Percentiles rank a stretch among this genome's conserved stretches.
Evolutionary conservation across 2,329 filamentous ascomycete genomes (phyloP).

Genomic region (Parastagonospora avenae): DNA sequence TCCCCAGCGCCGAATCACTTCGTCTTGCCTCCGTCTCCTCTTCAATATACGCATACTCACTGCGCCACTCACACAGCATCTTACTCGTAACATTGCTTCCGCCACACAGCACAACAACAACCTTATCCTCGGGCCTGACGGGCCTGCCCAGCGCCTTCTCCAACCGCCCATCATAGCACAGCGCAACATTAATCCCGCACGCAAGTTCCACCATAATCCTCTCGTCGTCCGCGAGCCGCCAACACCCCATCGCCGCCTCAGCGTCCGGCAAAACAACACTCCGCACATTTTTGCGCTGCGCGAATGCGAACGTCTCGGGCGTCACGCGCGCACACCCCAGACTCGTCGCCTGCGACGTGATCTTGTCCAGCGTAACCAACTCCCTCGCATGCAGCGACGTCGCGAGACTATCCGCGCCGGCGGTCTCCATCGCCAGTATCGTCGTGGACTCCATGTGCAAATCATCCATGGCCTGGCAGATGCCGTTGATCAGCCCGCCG

Average conservation of each 20-base stretch:
- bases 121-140: slow-evolving; percentile 68
- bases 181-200: slow-evolving; percentile 79
- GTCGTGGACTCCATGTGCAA: slow-evolving; percentile 38
- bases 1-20: slow-evolving; percentile 22
- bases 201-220: slow-evolving; percentile 80
- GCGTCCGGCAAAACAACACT: slow-evolving; percentile 72
- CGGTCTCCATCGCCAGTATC: slow-evolving; percentile 77
- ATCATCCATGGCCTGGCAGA: slow-evolving; percentile 70
- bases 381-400: slow-evolving; percentile 62
- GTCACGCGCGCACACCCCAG: slow-evolving; percentile 77
- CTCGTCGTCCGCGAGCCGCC: slow-evolving; percentile 80
- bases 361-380: slow-evolving; percentile 68
- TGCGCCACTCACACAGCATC: slow-evolving; percentile 57
- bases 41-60: slow-evolving; percentile 43
- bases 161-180: slow-evolving; percentile 68
- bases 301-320: slow-evolving; percentile 69
- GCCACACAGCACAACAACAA: slow-evolving; percentile 87
- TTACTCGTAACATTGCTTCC: slow-evolving; percentile 59
- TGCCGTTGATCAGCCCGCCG: slow-evolving; percentile 77
- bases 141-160: slow-evolving; percentile 64
- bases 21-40: slow-evolving; percentile 18
- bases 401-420: slow-evolving; percentile 72
- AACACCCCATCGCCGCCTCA: slow-evolving; percentile 78
- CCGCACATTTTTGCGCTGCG: slow-evolving; percentile 58
- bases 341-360: slow-evolving; percentile 76